Conservation (phyloP, 257 asterid genomes). For the Oldenlandia corymbosa region DNA sequence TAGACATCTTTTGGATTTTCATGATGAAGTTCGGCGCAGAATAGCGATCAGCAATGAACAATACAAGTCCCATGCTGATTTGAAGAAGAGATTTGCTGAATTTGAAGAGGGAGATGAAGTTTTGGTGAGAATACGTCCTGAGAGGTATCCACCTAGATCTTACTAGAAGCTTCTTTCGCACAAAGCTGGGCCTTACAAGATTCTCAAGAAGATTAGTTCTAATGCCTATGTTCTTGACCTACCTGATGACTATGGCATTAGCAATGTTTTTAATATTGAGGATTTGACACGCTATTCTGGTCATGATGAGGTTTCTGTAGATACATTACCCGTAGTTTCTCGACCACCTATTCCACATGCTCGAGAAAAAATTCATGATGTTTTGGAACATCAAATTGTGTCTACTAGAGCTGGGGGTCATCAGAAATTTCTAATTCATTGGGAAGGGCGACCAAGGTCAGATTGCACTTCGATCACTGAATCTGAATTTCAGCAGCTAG, state of each 20-base stretch:
- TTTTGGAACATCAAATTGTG: neutral
- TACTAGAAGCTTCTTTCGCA: neutral
- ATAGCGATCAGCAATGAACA: neutral
- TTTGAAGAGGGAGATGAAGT: neutral
- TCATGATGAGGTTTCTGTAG: neutral
- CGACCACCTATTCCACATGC: neutral
- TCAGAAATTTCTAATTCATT: neutral
- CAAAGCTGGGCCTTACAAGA: neutral
- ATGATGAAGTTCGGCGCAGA: neutral
- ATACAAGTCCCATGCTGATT: neutral
- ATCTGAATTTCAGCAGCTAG: too few relatives aligned
- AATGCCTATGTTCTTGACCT: neutral
- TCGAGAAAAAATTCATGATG: neutral
- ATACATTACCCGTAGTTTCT: neutral
- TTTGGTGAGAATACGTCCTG: neutral
- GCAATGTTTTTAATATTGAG: neutral
- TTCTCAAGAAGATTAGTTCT: neutral
- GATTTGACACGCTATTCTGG: neutral
- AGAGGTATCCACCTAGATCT: neutral
- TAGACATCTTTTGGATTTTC: neutral
- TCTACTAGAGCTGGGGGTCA: neutral
- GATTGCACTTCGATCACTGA: too few relatives aligned
- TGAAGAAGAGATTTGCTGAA: neutral
- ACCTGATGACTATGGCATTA: neutral
- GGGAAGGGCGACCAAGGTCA: too few relatives aligned